phyloP scores from a whole-genome alignment of 2,329 filamentous ascomycete species.

The Simplicillium aogashimaense region DNA sequence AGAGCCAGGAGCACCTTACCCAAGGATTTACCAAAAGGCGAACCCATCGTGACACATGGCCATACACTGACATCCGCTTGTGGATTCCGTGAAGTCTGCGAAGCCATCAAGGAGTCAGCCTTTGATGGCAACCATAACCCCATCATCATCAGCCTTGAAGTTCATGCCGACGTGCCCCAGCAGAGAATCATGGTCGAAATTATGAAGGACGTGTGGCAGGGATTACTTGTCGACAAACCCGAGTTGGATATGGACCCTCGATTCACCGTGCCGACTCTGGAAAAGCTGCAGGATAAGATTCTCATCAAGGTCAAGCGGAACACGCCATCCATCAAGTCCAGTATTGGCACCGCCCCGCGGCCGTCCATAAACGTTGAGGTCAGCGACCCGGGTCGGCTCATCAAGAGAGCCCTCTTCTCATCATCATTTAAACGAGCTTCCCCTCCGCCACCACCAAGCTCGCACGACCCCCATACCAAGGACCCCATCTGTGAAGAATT shows the following conservation, averaged over 20 bases:
- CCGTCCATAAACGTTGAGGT: slow-evolving; percentile 14
- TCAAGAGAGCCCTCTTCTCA: slow-evolving; percentile 10
- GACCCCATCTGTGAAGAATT: slow-evolving; percentile 59
- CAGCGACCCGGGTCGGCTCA: too few species aligned
- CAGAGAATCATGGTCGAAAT: slow-evolving; percentile 90
- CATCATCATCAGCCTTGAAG: slow-evolving; percentile 84
- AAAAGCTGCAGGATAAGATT: slow-evolving; percentile 69
- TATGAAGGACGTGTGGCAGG: slow-evolving; percentile 81
- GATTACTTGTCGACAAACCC: slow-evolving; percentile 55
- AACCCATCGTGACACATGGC: slow-evolving; percentile 74
- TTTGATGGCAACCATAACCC: slow-evolving; percentile 70
- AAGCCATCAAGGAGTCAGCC: slow-evolving; percentile 66
- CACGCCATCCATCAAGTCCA: slow-evolving; percentile 15
- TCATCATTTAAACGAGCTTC: slow-evolving; percentile 11
- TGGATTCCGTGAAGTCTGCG: slow-evolving; percentile 78
- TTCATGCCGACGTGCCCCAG: slow-evolving; percentile 73
- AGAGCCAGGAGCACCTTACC: slow-evolving; percentile 17
- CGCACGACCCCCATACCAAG: slow-evolving; percentile 24
- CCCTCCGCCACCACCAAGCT: background rate
- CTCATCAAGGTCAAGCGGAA: slow-evolving; percentile 69
- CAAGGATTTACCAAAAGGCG: slow-evolving; percentile 27
- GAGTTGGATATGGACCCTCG: slow-evolving; percentile 40
- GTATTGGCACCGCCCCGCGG: slow-evolving; percentile 5
- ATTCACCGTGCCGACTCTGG: slow-evolving; percentile 56
- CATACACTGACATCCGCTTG: slow-evolving; percentile 82